phyloP scores from a whole-genome alignment of 139 green algal genomes.

The Protoeuglena noctilucae region DNA sequence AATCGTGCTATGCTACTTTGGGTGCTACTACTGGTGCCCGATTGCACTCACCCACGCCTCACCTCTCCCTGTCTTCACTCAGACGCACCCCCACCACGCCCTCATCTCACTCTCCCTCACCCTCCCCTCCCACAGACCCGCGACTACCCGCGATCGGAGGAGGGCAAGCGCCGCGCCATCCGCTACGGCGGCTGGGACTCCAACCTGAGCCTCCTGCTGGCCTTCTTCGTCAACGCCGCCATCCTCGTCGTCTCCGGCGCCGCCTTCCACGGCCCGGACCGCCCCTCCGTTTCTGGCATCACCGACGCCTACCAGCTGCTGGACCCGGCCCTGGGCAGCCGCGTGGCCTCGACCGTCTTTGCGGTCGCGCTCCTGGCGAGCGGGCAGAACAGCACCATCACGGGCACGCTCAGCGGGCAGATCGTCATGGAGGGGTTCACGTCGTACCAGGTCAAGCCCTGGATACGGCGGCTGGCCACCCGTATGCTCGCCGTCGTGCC shows the following conservation, averaged over 20 bases:
- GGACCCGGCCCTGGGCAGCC: slow-evolving; percentile 20
- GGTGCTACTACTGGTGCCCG: no score
- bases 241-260: slow-evolving; percentile 42
- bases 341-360: slow-evolving; percentile 30
- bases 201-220: slow-evolving; percentile 26
- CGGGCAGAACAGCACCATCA: slow-evolving; percentile 38
- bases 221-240: slow-evolving; percentile 46
- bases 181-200: slow-evolving; percentile 31
- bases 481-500: slow-evolving; percentile 28
- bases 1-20: no score
- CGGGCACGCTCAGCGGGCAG: slow-evolving; percentile 25
- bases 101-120: no score
- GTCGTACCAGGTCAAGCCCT: slow-evolving; percentile 22
- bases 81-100: no score
- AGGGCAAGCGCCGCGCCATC: slow-evolving; percentile 25
- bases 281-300: slow-evolving; percentile 17
- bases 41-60: no score
- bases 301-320: slow-evolving; percentile 32
- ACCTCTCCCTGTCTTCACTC: no score
- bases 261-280: slow-evolving; percentile 19
- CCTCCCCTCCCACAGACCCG: slow-evolving; percentile 29
- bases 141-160: slow-evolving; percentile 20
- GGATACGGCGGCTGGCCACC: slow-evolving; percentile 26
- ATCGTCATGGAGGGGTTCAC: slow-evolving; percentile 47
- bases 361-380: slow-evolving; percentile 25